Evolutionary conservation across 164 flowering plant species (phyloP), one percentile per base, ranked within the genome.

Genomic region (Vitis rupestris): DNA sequence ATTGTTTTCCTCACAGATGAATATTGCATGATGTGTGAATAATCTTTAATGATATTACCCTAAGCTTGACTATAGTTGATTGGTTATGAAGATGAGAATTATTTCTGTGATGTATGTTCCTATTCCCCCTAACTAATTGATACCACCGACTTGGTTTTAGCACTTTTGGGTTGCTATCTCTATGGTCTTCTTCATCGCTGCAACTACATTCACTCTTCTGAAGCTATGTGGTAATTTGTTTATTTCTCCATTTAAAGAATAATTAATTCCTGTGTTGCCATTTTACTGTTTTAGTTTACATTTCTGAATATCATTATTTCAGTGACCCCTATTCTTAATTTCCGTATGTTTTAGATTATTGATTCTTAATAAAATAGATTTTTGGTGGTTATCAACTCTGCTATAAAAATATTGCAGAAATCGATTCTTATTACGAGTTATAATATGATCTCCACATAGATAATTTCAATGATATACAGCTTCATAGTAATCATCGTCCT

Each of bases 141-240:
- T 37, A 6, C 44, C 44, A 3, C 44, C 0, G 44, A 37, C 50
- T 64, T 76, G 54, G 44, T 76, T 72, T 72, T 50, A 82, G 86
- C 86, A 82, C 73, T 80, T 82, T 59, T 82, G 86, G 86, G 75
- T 82, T 66, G 78, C 83, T n/a, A 80, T 82, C 65, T 82, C 86
- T 17, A 82, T 82, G 86, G 83, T 83, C 61, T 83, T 83, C 79
- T 75, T 80, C 64, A 73, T 81, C 74, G 86, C 84, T 54, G 86
- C 83, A 14, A 76, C 86, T 59, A 51, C 70, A 4, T 83, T 80
- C 73, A 83, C 86, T 67, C 78, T 83, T 63, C 77, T 83, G 4
- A 83, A 81, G 69, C 65, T 83, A 48, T 76, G 78, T 73, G 84
- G 84, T 83, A 73, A 73, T 73, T 54, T 56, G 56, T 53, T 16